Evolutionary conservation across 2,329 filamentous ascomycete genomes (phyloP).

Genomic region (Ophiostoma sp.): DNA sequence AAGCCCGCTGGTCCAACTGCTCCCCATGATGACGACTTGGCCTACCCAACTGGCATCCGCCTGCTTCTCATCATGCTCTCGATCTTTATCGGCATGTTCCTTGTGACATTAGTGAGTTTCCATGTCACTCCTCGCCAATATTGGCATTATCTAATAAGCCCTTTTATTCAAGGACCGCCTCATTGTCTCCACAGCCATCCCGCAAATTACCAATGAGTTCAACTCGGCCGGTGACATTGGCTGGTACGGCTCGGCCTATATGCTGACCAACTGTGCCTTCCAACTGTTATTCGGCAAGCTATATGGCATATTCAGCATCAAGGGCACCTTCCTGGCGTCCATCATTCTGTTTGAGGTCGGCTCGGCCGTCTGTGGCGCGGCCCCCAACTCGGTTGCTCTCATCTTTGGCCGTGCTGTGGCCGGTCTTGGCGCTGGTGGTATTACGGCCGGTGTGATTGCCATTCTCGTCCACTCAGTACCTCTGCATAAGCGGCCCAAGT

Average conservation of each 20-base stretch:
- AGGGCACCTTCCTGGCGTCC: slow-evolving; percentile 36
- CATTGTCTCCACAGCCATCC: slow-evolving; percentile 32
- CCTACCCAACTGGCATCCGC: slow-evolving; percentile 18
- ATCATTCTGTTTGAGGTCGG: slow-evolving; percentile 42
- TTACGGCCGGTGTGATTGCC: slow-evolving; percentile 41
- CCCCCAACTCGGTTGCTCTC: slow-evolving; percentile 43
- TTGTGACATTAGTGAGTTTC: background rate
- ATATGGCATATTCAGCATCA: slow-evolving; percentile 43
- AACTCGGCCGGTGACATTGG: slow-evolving; percentile 27
- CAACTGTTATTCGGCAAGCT: slow-evolving; percentile 45
- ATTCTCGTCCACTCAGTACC: slow-evolving; percentile 40
- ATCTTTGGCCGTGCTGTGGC: slow-evolving; percentile 45
- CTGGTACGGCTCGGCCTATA: slow-evolving; percentile 30
- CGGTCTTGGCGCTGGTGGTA: slow-evolving; percentile 42
- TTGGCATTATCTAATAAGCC: background rate
- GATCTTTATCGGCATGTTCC: slow-evolving; percentile 22
- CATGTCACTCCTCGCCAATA: background rate
- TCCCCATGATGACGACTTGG: slow-evolving; percentile 16
- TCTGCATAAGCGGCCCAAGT: slow-evolving; percentile 38
- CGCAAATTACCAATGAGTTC: slow-evolving; percentile 28
- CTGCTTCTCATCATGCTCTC: slow-evolving; percentile 3
- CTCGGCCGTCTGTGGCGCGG: slow-evolving; percentile 44
- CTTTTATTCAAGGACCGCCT: slow-evolving; percentile 20
- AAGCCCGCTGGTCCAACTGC: background rate
- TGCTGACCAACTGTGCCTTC: slow-evolving; percentile 28